Evolutionary conservation across 352 stramenopile genomes (phyloP).

Genomic region (Thraustotheca clavata): DNA sequence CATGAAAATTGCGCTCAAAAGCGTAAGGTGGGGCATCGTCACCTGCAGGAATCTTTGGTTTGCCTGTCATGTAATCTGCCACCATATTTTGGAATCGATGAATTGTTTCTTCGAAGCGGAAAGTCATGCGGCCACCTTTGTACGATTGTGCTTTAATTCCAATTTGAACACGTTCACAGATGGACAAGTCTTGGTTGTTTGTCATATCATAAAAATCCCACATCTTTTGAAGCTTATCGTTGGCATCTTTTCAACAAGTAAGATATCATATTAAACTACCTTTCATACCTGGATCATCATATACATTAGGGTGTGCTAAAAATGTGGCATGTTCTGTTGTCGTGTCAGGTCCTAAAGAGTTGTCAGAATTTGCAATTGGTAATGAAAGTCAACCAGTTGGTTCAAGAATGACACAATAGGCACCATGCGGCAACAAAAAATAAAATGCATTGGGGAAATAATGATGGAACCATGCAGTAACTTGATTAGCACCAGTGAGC

Average conservation of each 20-base stretch:
- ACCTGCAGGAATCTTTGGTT: slow-evolving; percentile 18
- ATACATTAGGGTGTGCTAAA: slow-evolving; percentile 25
- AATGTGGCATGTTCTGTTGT: slow-evolving; percentile 23
- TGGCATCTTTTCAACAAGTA: slow-evolving; percentile 5
- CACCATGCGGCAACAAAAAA: slow-evolving; percentile 24
- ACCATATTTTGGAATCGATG: slow-evolving; percentile 30
- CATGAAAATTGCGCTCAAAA: slow-evolving; percentile 3
- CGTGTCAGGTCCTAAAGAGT: background rate
- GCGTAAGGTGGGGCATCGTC: slow-evolving; percentile 10
- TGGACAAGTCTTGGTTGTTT: slow-evolving; percentile 26
- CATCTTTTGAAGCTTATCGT: slow-evolving; percentile 26
- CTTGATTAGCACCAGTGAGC: slow-evolving; percentile 17
- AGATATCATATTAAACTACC: slow-evolving; percentile 3
- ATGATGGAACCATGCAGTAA: slow-evolving; percentile 23
- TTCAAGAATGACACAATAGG: slow-evolving; percentile 23
- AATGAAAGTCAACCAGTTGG: slow-evolving; percentile 9
- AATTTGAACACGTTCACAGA: slow-evolving; percentile 26
- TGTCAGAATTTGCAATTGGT: background rate
- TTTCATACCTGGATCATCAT: slow-evolving; percentile 16
- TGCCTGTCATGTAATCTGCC: slow-evolving; percentile 25
- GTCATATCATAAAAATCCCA: slow-evolving; percentile 25
- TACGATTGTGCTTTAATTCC: slow-evolving; percentile 21
- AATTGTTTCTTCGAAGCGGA: slow-evolving; percentile 30
- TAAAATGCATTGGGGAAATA: slow-evolving; percentile 28
- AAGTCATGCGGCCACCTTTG: slow-evolving; percentile 25